Conservation (phyloP, 352 stramenopile species). For the Globisporangium spinosum region DNA sequence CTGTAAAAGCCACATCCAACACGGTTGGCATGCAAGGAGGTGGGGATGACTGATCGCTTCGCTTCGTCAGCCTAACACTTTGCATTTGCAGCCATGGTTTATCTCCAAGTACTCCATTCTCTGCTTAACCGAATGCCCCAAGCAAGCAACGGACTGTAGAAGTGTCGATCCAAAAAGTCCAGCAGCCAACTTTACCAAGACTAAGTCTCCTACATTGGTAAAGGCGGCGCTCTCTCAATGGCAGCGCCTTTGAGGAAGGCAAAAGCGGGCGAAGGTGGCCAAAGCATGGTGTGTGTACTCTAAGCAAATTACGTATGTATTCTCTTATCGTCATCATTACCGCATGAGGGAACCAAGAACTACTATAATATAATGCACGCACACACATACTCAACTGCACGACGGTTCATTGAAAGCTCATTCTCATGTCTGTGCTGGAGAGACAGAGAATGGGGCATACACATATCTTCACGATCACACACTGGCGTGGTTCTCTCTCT, state of each 20-base stretch:
- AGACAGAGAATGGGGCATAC: slow-evolving; percentile 1
- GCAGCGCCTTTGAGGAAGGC: neutral
- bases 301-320: slow-evolving; percentile 13
- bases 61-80: no score
- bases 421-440: neutral
- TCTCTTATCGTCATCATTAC: slow-evolving; percentile 11
- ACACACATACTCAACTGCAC: slow-evolving; percentile 15
- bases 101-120: no score
- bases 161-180: neutral
- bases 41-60: no score
- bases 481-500: neutral
- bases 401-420: slow-evolving; percentile 13
- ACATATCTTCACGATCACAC: slow-evolving; percentile 10
- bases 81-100: no score
- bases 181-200: neutral
- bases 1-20: no score
- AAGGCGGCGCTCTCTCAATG: neutral
- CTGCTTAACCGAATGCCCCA: no score
- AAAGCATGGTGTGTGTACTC: slow-evolving; percentile 9
- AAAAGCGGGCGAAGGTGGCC: neutral
- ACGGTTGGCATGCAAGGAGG: no score
- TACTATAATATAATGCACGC: slow-evolving; percentile 18
- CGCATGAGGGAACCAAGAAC: slow-evolving; percentile 1
- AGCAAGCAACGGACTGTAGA: neutral
- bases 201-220: neutral